Conservation (phyloP, 371 early-diverging fungal genomes). For the Lichtheimia corymbifera region DNA sequence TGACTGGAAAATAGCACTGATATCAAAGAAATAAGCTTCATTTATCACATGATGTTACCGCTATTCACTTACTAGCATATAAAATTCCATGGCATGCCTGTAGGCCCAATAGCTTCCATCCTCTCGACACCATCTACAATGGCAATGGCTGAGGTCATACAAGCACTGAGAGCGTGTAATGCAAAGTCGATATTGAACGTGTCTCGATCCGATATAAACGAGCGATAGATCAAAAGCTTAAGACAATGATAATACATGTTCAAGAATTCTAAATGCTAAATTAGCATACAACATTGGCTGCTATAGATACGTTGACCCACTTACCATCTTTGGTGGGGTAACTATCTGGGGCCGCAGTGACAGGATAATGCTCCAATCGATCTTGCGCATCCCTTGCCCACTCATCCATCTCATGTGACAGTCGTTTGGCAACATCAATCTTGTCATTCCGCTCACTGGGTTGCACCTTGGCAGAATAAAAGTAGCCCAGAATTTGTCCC, state of each 20-base stretch:
- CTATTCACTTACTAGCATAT: constrained; percentile 30
- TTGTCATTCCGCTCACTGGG: constrained; percentile 8
- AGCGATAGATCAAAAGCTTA: constrained; percentile 18
- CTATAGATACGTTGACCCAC: neutral
- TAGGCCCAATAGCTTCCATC: constrained; percentile 14
- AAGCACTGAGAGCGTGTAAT: constrained; percentile 31
- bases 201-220: constrained; percentile 14
- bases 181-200: constrained; percentile 23
- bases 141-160: constrained; percentile 33
- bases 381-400: neutral
- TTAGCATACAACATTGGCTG: neutral
- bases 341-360: neutral
- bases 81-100: constrained; percentile 38
- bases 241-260: constrained; percentile 14
- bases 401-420: constrained; percentile 10
- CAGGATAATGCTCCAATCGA: no score
- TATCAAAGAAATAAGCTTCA: neutral
- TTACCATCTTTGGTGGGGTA: neutral
- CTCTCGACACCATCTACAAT: constrained; percentile 26
- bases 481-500: constrained; percentile 33
- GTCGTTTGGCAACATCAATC: neutral
- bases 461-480: constrained; percentile 34
- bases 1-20: constrained; percentile 39
- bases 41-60: no score
- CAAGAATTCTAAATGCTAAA: neutral